A percentile compares a stretch with the other conserved stretches of the same genome.
These are phyloP conservation scores for Ophiobolus disseminans DNA, from an alignment of 2,329 filamentous ascomycete species.

Conservation along the genomic window DNA sequence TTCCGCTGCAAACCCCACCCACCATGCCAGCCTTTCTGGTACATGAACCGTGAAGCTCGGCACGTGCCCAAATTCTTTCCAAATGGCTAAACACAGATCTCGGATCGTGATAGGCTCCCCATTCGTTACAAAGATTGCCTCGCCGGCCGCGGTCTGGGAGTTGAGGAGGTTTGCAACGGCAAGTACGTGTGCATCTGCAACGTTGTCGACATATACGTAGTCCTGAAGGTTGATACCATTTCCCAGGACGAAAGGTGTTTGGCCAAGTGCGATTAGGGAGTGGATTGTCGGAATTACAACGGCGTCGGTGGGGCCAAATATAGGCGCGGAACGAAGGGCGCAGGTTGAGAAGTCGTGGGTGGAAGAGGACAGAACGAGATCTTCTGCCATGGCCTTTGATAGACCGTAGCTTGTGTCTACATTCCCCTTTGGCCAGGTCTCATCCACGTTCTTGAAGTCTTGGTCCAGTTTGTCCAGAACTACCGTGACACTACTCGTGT, in stretches of 20 bases:
- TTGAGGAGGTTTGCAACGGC: slow-evolving; percentile 75
- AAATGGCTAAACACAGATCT: slow-evolving; percentile 83
- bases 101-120: slow-evolving; percentile 89
- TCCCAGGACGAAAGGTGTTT: slow-evolving; percentile 82
- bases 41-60: slow-evolving; percentile 59
- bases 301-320: slow-evolving; percentile 89
- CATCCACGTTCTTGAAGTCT: slow-evolving; percentile 84
- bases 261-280: slow-evolving; percentile 70
- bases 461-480: slow-evolving; percentile 76
- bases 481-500: slow-evolving; percentile 88
- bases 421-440: slow-evolving; percentile 78
- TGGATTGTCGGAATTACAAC: slow-evolving; percentile 77
- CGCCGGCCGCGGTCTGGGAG: slow-evolving; percentile 68
- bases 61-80: slow-evolving; percentile 66
- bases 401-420: slow-evolving; percentile 82
- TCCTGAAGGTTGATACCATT: slow-evolving; percentile 74
- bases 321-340: slow-evolving; percentile 83
- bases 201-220: slow-evolving; percentile 73
- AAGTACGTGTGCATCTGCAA: slow-evolving; percentile 81
- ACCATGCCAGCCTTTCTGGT: slow-evolving; percentile 57
- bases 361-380: slow-evolving; percentile 79
- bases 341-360: slow-evolving; percentile 72
- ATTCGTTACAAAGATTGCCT: slow-evolving; percentile 91
- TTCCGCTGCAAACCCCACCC: slow-evolving; percentile 57
- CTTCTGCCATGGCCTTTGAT: slow-evolving; percentile 88